A percentile compares a stretch with the other conserved stretches of the same genome.
These are phyloP conservation scores for Colletotrichum tamarilloi DNA, from an alignment of 2,329 filamentous ascomycete species.

Conservation along the genomic window DNA sequence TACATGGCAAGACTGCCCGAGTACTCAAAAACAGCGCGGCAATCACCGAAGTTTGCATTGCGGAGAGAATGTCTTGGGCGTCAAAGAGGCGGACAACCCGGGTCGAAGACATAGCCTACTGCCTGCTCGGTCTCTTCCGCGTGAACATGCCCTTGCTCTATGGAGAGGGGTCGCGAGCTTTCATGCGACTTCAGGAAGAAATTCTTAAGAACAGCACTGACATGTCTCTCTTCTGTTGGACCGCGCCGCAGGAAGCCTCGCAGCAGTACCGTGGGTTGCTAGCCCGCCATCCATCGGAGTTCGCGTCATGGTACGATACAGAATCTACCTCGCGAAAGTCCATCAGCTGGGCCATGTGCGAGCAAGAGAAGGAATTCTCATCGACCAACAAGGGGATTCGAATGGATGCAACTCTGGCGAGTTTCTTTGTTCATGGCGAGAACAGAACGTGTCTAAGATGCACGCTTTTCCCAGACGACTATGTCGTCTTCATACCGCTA, in stretches of 20 bases:
- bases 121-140: constrained; percentile 42
- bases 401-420: not conserved
- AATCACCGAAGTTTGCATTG: not conserved
- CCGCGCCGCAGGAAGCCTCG: not conserved
- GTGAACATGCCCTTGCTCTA: constrained; percentile 43
- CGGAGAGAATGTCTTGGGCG: constrained; percentile 42
- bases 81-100: constrained; percentile 38
- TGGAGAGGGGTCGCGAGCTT: constrained; percentile 40
- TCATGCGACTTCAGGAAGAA: constrained; percentile 35
- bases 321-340: not conserved
- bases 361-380: constrained; percentile 6
- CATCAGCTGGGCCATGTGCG: constrained; percentile 8
- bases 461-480: not conserved
- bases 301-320: not conserved
- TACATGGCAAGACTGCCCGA: not conserved
- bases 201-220: constrained; percentile 15
- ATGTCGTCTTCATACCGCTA: not conserved
- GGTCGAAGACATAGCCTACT: constrained; percentile 41
- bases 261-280: not conserved
- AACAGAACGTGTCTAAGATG: not conserved
- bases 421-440: not conserved
- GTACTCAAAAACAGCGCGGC: not conserved
- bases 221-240: constrained; percentile 25
- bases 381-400: constrained; percentile 2
- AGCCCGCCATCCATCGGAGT: not conserved